Base-by-base conservation (phyloP, 257 asterid genomes). In the Prunella vulgaris region DNA sequence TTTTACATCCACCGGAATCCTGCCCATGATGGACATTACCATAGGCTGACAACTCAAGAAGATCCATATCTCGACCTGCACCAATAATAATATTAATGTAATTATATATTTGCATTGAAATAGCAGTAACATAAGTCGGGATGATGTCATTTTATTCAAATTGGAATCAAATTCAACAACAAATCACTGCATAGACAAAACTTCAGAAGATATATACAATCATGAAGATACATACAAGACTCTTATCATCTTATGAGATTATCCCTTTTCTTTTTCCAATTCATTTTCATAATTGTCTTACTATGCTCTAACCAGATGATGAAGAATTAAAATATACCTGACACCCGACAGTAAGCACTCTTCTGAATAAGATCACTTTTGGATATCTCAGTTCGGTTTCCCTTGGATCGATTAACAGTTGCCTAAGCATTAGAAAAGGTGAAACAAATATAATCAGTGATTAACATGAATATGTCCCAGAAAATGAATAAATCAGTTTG, bases 31-130 rank as follows among this genome's bases (percentile, higher is more conserved):
- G 90, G 62, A 90, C 93, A 69, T 87, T 87, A 53, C 97, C 97
- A 69, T 79, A 93, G 37, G 98, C 93, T 35, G 97, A 83, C 76
- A 93, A 72, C 84, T 93, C 98, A 60, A 93, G 87, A 73, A 93
- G 87, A 81, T 93, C 98, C 98, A 90, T 88, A 74, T 93, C 97
- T 0, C 95, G 98, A 30, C 92, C 98, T 90, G 90, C 75, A 70
- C 60, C 64, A 25, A 59, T 59, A 28, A 59, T n/a, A 56, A 13
- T 56, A 25, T 56, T 22, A 7, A 21, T 4, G 59, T 21, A 52
- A 20, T 20, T 20, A 21, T 53, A 20, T 53, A 53, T 21, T 21
- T 53, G 3, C 20, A 21, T 10, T 10, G 60, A 52, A 21, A 20
- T 1, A 14, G 5, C 12, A 4, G 14, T 24, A 57, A 38, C 4